A percentile compares a stretch with the other conserved stretches of the same genome.
phyloP scores from a whole-genome alignment of 2,329 filamentous ascomycete genomes.

The Dryadomyces quercus-mongolicae region DNA sequence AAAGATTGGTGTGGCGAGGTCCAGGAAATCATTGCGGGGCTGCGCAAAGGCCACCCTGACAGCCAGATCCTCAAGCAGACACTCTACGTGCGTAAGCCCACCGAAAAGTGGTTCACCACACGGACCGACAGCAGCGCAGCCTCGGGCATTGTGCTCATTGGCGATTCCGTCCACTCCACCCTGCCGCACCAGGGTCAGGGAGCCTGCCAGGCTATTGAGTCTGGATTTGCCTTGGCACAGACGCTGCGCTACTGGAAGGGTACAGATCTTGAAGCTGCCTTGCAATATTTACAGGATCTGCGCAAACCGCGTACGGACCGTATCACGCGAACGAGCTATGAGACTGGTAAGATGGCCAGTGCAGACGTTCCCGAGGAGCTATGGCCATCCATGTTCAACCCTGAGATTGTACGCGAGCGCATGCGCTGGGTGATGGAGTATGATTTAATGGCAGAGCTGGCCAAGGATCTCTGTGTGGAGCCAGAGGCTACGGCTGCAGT shows the following conservation, averaged over 20 bases:
- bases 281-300: conserved; percentile 10
- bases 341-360: conserved; percentile 12
- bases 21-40: conserved; percentile 25
- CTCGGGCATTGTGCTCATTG: conserved; percentile 36
- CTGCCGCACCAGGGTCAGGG: conserved; percentile 39
- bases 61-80: conserved; percentile 15
- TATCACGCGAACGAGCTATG: conserved; percentile 9
- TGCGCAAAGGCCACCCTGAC: conserved; percentile 26
- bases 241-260: conserved; percentile 14
- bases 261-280: conserved; percentile 3
- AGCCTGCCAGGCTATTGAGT: conserved; percentile 29
- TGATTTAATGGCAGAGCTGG: conserved; percentile 9
- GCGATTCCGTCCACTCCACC: conserved; percentile 44
- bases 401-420: conserved; percentile 7
- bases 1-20: conserved; percentile 27
- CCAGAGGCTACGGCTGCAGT: not conserved
- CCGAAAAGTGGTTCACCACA: conserved; percentile 33
- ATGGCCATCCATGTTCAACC: conserved; percentile 7
- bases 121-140: conserved; percentile 27
- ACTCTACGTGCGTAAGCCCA: conserved; percentile 17
- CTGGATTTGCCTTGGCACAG: conserved; percentile 20
- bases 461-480: conserved; percentile 4
- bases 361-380: conserved; percentile 10
- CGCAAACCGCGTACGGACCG: conserved; percentile 11
- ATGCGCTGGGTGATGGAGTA: conserved; percentile 12